Evolutionary conservation across 1,284 basidiomycete species (phyloP).

Genomic region (Athelia psychrophila): DNA sequence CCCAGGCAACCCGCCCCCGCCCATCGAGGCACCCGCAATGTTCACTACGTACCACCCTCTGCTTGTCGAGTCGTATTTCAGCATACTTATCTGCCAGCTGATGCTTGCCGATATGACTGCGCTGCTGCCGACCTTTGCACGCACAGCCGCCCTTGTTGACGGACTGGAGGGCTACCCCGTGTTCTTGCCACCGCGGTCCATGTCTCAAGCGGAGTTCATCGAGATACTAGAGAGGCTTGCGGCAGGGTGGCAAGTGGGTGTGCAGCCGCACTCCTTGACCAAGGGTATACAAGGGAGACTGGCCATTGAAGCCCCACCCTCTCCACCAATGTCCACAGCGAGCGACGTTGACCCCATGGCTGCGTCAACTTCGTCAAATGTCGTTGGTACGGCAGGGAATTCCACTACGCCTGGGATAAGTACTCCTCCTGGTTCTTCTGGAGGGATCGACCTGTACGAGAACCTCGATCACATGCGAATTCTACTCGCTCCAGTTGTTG

Average conservation of each 20-base stretch:
- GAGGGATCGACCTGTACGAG: conserved; percentile 36
- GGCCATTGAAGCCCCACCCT: conserved; percentile 39
- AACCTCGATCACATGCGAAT: conserved; percentile 64
- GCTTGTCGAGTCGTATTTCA: conserved; percentile 80
- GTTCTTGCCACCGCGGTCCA: conserved; percentile 78
- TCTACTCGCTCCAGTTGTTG: conserved; percentile 62
- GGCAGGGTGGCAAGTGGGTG: conserved; percentile 61
- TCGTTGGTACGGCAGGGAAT: background rate
- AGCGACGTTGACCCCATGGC: conserved; percentile 15
- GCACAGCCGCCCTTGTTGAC: conserved; percentile 64
- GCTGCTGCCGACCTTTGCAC: conserved; percentile 59
- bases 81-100: conserved; percentile 64
- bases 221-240: conserved; percentile 78
- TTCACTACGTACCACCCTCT: conserved; percentile 86
- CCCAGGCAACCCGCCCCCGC: conserved; percentile 46
- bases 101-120: conserved; percentile 70
- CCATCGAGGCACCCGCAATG: conserved; percentile 40
- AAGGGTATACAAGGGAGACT: conserved; percentile 32
- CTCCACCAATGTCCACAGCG: conserved; percentile 16
- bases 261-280: conserved; percentile 50
- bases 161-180: conserved; percentile 82
- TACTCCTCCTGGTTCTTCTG: conserved; percentile 16
- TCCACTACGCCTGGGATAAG: conserved; percentile 8
- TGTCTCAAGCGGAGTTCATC: conserved; percentile 82
- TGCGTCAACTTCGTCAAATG: conserved; percentile 11